Conservation (phyloP, 495 filamentous ascomycete species). For the Terfezia boudieri region DNA sequence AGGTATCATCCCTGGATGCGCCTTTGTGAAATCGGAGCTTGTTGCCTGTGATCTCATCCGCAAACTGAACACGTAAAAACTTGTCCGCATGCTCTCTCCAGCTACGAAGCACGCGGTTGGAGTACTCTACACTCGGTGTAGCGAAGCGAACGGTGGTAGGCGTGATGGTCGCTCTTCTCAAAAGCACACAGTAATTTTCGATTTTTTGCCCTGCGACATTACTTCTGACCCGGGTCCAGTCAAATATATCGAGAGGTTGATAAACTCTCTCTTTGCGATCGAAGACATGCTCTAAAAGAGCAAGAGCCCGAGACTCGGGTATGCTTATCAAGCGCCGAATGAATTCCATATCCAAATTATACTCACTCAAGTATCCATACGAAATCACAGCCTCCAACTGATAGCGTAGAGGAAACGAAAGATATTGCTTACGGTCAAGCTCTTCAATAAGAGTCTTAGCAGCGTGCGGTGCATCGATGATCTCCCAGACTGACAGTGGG, state of each 20-base stretch:
- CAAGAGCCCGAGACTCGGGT: constrained; percentile 23
- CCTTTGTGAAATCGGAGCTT: constrained; percentile 19
- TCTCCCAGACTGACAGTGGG: constrained; percentile 10
- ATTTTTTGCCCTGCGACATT: constrained; percentile 29
- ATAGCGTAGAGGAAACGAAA: constrained; percentile 60
- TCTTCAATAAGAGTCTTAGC: background rate
- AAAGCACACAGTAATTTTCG: constrained; percentile 47
- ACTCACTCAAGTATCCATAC: constrained; percentile 53
- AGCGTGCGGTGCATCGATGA: constrained; percentile 20
- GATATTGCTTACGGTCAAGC: constrained; percentile 1
- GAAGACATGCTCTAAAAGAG: constrained; percentile 40
- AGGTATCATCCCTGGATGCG: constrained; percentile 4
- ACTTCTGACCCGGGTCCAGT: constrained; percentile 24
- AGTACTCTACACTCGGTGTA: constrained; percentile 58
- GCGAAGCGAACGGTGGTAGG: constrained; percentile 61
- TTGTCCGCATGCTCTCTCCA: constrained; percentile 46
- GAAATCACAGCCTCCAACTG: constrained; percentile 87
- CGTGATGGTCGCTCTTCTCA: constrained; percentile 56
- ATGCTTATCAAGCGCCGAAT: constrained; percentile 35
- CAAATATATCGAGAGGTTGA: constrained; percentile 57
- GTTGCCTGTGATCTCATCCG: constrained; percentile 41
- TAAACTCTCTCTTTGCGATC: constrained; percentile 36
- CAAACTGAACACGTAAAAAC: constrained; percentile 82
- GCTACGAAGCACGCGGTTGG: constrained; percentile 64
- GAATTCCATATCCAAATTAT: constrained; percentile 44